Evolutionary conservation across 1,284 basidiomycete species (phyloP).

Genomic region (Phellinidium pouzarii): DNA sequence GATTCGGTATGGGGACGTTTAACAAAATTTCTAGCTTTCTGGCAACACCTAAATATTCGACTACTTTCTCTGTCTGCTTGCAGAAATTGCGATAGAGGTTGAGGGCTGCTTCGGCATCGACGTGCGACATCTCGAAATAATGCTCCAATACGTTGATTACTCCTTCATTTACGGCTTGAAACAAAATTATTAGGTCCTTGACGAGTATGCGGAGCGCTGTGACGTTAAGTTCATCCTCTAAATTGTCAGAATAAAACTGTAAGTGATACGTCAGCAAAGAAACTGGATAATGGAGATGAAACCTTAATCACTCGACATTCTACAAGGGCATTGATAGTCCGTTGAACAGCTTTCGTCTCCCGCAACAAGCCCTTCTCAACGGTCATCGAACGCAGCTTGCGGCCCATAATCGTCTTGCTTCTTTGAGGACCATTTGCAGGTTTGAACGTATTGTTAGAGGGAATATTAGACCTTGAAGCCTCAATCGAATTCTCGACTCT

Average conservation of each 20-base stretch:
- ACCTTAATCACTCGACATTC: conserved; percentile 77
- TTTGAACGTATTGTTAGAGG: conserved; percentile 26
- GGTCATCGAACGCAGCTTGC: conserved; percentile 84
- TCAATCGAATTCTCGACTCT: conserved; percentile 58
- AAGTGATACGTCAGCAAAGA: conserved; percentile 1
- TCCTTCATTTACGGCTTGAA: conserved; percentile 96
- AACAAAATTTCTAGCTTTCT: conserved; percentile 89
- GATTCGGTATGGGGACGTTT: conserved; percentile 89
- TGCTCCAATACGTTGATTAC: conserved; percentile 97
- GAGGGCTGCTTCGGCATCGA: conserved; percentile 84
- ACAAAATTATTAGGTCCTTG: conserved; percentile 92
- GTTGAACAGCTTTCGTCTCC: conserved; percentile 89
- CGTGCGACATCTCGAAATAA: conserved; percentile 97
- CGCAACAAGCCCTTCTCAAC: conserved; percentile 94
- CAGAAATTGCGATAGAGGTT: conserved; percentile 93
- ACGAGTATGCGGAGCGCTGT: conserved; percentile 92
- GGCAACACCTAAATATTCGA: conserved; percentile 91
- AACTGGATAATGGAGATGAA: neutral
- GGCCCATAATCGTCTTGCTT: conserved; percentile 73
- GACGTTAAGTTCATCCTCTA: conserved; percentile 88
- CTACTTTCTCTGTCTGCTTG: conserved; percentile 88
- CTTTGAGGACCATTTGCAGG: conserved; percentile 37
- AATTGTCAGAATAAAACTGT: conserved; percentile 90
- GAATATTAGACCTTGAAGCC: conserved; percentile 43
- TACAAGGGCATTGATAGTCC: conserved; percentile 80